Evolutionary conservation across 2,329 filamentous ascomycete genomes (phyloP), one percentile per base, ranked within the genome.

Genomic region (Fusarium sublunatum): DNA sequence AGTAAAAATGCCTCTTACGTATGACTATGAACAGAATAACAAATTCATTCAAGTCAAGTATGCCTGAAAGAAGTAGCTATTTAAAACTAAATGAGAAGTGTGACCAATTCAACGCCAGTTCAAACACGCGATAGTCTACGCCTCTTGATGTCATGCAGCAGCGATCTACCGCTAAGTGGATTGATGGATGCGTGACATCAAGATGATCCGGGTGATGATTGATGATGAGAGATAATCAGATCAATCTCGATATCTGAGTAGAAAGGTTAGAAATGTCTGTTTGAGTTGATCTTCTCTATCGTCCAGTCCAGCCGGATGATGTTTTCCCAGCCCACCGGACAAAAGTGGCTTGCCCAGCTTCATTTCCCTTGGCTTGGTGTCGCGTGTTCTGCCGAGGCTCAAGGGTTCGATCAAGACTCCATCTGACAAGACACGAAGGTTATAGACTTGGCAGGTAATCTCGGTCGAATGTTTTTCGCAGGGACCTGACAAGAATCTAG

Each of bases 401-500:
- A 22, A 29, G 10, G 11, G 15, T 36, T 29, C 24, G n/a, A n/a
- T n/a, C n/a, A 19, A 7, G 32, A 24, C 19, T 22, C 35, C 19
- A 22, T 50, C 31, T 35, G 25, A 6, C 32, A 10, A 11, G 29
- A 9, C 32, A 36, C 13, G 44, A n/a, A n/a, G 44, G 13, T 26
- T 28, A 32, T 8, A 39, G 29, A 11, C 29, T 31, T 12, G 24
- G 29, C 4, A n/a, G 45, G 12, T 25, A 42, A 57, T 53, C 31
- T 45, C 22, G 29, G 7, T 42, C 8, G 9, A 29, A 53, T 32
- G 4, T 4, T 24, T 24, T 32, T 11, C 38, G 8, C 41, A 22
- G 25, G 13, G 39, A 31, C 6, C 39, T 36, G 26, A 9, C 34
- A 43, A 32, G 31, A 43, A 63, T 47, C 60, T 34, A 61, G 50